Evolutionary conservation across 371 early-diverging fungal genomes (phyloP).

Genomic region (Dichotomocladium elegans): DNA sequence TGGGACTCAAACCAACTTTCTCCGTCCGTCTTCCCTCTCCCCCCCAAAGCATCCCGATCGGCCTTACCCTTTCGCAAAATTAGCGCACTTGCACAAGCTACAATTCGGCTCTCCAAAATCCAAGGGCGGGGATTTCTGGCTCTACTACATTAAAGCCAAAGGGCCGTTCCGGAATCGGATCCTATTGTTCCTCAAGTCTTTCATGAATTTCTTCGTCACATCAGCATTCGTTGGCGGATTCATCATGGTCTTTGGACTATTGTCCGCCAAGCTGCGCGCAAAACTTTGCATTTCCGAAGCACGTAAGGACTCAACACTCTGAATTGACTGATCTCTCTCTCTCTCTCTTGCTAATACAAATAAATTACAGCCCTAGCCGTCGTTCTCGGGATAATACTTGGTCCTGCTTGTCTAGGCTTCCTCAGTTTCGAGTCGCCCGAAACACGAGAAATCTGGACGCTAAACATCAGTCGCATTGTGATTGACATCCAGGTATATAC

Average conservation of each 20-base stretch:
- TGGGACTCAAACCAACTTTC: too few species aligned
- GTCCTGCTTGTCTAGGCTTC: conserved; percentile 58
- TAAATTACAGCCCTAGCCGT: conserved; percentile 67
- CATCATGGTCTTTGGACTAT: conserved; percentile 76
- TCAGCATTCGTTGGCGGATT: conserved; percentile 72
- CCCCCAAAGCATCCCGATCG: too few species aligned
- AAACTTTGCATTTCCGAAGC: conserved; percentile 88
- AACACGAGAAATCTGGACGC: conserved; percentile 38
- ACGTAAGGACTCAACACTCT: conserved; percentile 36
- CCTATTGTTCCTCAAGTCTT: too few species aligned
- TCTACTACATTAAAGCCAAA: too few species aligned
- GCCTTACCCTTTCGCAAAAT: too few species aligned
- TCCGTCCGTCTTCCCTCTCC: too few species aligned
- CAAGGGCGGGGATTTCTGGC: too few species aligned
- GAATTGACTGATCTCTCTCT: neutral
- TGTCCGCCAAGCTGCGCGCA: conserved; percentile 88
- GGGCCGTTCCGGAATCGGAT: too few species aligned
- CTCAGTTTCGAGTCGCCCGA: conserved; percentile 37
- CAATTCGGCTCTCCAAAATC: too few species aligned
- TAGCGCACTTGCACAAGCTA: conserved; percentile 4
- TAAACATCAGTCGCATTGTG: conserved; percentile 72
- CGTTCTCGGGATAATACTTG: conserved; percentile 81
- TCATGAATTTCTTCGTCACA: conserved; percentile 17
- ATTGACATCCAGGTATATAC: conserved; percentile 68
- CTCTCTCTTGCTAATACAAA: neutral